These are phyloP conservation scores for Balansia obtecta DNA, from an alignment of 2,329 filamentous ascomycete genomes.

Conservation along the genomic window DNA sequence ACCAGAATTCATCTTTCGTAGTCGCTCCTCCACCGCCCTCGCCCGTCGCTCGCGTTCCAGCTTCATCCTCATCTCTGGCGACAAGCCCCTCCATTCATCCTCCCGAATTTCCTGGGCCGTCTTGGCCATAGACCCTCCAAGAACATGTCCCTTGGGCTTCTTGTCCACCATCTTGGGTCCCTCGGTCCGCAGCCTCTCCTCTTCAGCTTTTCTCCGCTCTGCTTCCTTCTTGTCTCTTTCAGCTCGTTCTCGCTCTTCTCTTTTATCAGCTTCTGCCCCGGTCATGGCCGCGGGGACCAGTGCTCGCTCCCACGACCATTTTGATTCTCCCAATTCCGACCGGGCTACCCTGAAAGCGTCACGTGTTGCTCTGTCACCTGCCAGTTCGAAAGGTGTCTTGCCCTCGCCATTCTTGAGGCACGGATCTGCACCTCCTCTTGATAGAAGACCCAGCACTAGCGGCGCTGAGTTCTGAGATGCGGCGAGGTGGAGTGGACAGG, in stretches of 20 bases:
- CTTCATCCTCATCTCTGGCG: conserved; percentile 72
- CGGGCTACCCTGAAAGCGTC: conserved; percentile 88
- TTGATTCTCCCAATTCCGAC: conserved; percentile 62
- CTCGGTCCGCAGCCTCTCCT: conserved; percentile 57
- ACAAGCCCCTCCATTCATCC: conserved; percentile 74
- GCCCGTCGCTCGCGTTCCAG: conserved; percentile 83
- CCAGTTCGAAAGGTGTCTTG: conserved; percentile 77
- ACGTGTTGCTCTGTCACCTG: conserved; percentile 72
- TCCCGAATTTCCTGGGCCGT: conserved; percentile 70
- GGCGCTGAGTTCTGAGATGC: conserved; percentile 68
- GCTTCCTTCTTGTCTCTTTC: conserved; percentile 57
- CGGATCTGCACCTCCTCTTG: conserved; percentile 65
- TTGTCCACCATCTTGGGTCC: conserved; percentile 44
- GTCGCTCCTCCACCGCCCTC: conserved; percentile 79
- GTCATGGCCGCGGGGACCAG: conserved; percentile 61
- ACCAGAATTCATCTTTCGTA: conserved; percentile 44
- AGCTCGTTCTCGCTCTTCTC: conserved; percentile 56
- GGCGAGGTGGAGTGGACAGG: conserved; percentile 76
- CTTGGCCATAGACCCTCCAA: conserved; percentile 47
- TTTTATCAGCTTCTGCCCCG: conserved; percentile 56
- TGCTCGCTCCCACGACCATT: conserved; percentile 68
- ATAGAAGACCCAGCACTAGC: conserved; percentile 64
- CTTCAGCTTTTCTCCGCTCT: conserved; percentile 59
- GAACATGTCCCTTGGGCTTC: conserved; percentile 37
- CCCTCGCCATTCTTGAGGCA: conserved; percentile 57